phyloP scores from a whole-genome alignment of 176 grass and related monocot species.

The Triticum urartu region DNA sequence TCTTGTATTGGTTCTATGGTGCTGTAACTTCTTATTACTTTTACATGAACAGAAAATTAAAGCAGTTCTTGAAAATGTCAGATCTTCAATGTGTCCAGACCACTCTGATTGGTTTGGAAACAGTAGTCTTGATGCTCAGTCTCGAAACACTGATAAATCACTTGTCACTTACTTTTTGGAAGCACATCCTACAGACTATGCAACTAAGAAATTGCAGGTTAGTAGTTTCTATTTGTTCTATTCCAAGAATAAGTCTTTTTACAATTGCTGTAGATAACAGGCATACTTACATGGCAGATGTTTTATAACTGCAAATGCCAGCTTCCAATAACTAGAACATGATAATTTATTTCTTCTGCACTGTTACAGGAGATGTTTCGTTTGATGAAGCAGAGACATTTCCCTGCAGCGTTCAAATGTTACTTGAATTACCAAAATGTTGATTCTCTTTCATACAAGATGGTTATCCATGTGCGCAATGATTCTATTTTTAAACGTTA shows the following conservation, averaged over 20 bases:
- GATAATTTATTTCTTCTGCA: constrained; percentile 36
- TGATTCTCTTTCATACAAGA: too few species aligned
- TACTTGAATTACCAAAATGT: too few species aligned
- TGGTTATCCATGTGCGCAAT: too few species aligned
- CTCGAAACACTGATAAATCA: too few species aligned
- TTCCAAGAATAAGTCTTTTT: neutral
- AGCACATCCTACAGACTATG: constrained; percentile 78
- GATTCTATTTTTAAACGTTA: too few species aligned
- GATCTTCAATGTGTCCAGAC: too few species aligned
- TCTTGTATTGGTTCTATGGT: too few species aligned
- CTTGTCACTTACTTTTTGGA: constrained; percentile 70
- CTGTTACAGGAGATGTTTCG: constrained; percentile 77
- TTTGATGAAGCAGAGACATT: constrained; percentile 74
- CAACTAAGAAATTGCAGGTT: constrained; percentile 95
- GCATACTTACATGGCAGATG: neutral
- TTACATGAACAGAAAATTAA: too few species aligned
- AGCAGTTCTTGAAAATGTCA: too few species aligned
- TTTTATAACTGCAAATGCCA: neutral
- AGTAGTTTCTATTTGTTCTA: constrained; percentile 2
- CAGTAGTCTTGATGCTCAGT: too few species aligned
- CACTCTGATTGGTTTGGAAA: too few species aligned
- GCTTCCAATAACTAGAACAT: neutral
- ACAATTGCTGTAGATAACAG: neutral
- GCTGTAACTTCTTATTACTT: too few species aligned
- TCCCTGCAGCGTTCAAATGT: constrained; percentile 65